A percentile compares a stretch with the other conserved stretches of the same genome.
phyloP scores from a whole-genome alignment of 352 stramenopile species.

The Phytopythium chamaehyphon region DNA sequence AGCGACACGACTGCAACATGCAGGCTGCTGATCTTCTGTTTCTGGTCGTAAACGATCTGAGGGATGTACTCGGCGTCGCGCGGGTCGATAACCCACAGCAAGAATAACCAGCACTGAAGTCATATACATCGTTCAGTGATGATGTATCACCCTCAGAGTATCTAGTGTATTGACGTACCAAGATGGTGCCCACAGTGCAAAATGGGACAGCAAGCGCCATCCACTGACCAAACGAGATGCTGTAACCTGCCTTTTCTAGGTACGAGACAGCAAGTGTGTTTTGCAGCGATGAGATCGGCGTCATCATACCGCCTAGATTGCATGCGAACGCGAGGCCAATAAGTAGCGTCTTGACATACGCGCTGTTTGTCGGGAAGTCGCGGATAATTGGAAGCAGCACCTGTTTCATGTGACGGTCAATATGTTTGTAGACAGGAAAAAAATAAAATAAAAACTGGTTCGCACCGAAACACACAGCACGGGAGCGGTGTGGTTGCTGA shows the following conservation, averaged over 20 bases:
- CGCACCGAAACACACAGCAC: constrained; percentile 89
- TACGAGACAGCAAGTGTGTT: constrained; percentile 86
- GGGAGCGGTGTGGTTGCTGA: constrained; percentile 91
- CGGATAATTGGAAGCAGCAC: constrained; percentile 85
- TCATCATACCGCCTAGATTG: constrained; percentile 93
- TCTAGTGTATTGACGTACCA: constrained; percentile 38
- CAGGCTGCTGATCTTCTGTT: constrained; percentile 84
- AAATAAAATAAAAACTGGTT: too few species aligned
- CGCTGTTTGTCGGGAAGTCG: constrained; percentile 80
- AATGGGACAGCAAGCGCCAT: constrained; percentile 89
- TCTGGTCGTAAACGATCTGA: constrained; percentile 91
- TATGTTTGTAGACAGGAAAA: constrained; percentile 1
- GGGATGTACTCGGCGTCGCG: constrained; percentile 88
- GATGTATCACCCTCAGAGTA: not conserved
- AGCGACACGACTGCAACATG: constrained; percentile 89
- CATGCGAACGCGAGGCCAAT: constrained; percentile 92
- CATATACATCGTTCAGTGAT: not conserved
- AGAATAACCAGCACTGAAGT: constrained; percentile 81
- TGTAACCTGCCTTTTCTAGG: constrained; percentile 83
- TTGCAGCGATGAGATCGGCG: constrained; percentile 90
- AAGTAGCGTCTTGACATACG: constrained; percentile 88
- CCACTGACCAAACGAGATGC: constrained; percentile 89
- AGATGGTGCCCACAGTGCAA: constrained; percentile 78
- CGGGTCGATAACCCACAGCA: constrained; percentile 85
- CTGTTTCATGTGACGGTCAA: constrained; percentile 13